A percentile compares a stretch with the other conserved stretches of the same genome.
phyloP scores from a whole-genome alignment of 257 asterid genomes.

The Ophiorrhiza pumila region DNA sequence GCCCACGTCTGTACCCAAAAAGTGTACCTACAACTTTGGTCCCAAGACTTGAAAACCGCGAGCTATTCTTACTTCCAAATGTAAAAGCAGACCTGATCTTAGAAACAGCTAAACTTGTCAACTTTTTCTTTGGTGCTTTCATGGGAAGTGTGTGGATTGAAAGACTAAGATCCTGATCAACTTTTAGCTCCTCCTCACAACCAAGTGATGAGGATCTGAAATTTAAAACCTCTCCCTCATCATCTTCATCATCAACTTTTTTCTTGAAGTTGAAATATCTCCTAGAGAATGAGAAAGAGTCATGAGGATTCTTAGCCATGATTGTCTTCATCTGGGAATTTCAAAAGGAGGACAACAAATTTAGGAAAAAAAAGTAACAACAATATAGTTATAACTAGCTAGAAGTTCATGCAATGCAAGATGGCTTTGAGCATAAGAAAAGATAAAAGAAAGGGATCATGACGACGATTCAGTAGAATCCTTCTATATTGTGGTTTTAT shows the following conservation, averaged over 20 bases:
- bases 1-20: conserved; percentile 81
- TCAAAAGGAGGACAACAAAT: conserved; percentile 10
- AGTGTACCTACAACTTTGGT: conserved; percentile 68
- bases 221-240: conserved; percentile 47
- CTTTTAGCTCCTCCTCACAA: conserved; percentile 21
- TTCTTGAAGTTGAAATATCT: conserved; percentile 69
- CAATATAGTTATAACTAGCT: not conserved
- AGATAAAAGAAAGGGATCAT: not conserved
- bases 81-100: conserved; percentile 50
- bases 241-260: conserved; percentile 51
- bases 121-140: conserved; percentile 42
- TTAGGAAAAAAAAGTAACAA: conserved; percentile 9
- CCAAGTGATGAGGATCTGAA: conserved; percentile 34
- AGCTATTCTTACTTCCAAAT: conserved; percentile 29
- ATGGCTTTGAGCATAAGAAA: not conserved
- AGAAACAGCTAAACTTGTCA: conserved; percentile 37
- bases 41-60: conserved; percentile 48
- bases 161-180: conserved; percentile 13
- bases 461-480: not conserved
- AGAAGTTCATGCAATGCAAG: not conserved
- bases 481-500: conserved; percentile 10
- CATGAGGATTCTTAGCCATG: conserved; percentile 56
- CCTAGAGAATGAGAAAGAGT: conserved; percentile 83
- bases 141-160: conserved; percentile 34
- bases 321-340: conserved; percentile 53